Evolutionary conservation across 805 yeast species (phyloP).

Genomic region (Candida piceae): DNA sequence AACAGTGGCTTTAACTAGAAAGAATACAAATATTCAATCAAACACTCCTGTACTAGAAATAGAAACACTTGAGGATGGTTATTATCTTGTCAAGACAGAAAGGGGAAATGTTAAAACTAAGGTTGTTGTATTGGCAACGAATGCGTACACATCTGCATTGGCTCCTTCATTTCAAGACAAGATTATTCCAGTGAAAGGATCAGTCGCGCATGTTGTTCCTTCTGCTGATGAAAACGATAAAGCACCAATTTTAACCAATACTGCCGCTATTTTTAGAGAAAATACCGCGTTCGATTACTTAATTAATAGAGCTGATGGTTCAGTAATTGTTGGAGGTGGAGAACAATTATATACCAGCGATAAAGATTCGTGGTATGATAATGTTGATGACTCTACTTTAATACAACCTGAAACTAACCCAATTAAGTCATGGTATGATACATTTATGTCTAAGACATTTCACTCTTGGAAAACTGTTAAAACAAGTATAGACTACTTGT

Average conservation of each 20-base stretch:
- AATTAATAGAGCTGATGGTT: constrained; percentile 33
- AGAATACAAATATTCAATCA: constrained; percentile 1
- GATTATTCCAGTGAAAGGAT: constrained; percentile 34
- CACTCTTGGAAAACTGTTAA: constrained; percentile 30
- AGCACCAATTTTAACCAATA: constrained; percentile 33
- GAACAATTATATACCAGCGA: constrained; percentile 2
- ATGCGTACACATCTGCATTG: constrained; percentile 30
- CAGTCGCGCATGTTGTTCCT: constrained; percentile 19
- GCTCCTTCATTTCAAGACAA: constrained; percentile 24
- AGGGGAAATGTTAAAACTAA: constrained; percentile 25
- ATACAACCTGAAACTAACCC: constrained; percentile 13
- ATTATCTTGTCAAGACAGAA: constrained; percentile 30
- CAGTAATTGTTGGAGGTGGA: constrained; percentile 32
- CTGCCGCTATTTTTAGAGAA: constrained; percentile 27
- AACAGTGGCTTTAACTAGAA: constrained; percentile 29
- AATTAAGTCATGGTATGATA: constrained; percentile 20
- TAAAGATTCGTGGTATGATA: constrained; percentile 12
- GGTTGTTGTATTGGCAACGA: constrained; percentile 34
- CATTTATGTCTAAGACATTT: constrained; percentile 29
- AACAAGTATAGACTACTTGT: constrained; percentile 24
- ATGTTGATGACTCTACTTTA: constrained; percentile 32
- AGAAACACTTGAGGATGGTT: constrained; percentile 19
- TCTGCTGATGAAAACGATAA: constrained; percentile 8
- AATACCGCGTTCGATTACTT: constrained; percentile 30
- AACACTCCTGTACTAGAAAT: constrained; percentile 1